phyloP scores from a whole-genome alignment of 768 basidiomycete genomes.

The Leccinellum luteum region DNA sequence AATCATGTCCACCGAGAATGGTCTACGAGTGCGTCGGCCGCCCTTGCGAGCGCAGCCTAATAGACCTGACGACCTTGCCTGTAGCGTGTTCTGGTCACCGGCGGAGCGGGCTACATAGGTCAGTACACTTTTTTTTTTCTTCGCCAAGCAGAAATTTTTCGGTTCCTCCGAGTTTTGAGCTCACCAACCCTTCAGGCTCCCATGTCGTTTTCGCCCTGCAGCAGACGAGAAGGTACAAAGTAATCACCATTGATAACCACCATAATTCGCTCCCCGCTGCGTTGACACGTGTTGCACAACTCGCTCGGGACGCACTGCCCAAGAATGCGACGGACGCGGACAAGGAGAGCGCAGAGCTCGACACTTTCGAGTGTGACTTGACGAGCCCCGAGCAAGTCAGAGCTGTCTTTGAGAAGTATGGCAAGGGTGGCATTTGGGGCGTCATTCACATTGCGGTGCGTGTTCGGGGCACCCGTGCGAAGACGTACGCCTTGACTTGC shows the following conservation, averaged over 20 bases:
- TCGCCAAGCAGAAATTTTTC: neutral
- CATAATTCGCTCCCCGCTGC: slow-evolving; percentile 85
- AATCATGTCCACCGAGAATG: slow-evolving; percentile 29
- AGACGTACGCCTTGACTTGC: neutral
- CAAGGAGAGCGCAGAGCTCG: slow-evolving; percentile 69
- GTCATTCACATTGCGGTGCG: slow-evolving; percentile 92
- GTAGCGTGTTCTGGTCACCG: slow-evolving; percentile 67
- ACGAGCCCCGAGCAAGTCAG: slow-evolving; percentile 69
- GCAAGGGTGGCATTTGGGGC: slow-evolving; percentile 92
- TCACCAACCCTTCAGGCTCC: slow-evolving; percentile 56
- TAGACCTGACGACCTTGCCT: slow-evolving; percentile 10
- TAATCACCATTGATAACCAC: slow-evolving; percentile 93
- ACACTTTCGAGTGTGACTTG: slow-evolving; percentile 69
- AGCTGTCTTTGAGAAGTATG: slow-evolving; percentile 78
- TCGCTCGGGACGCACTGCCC: slow-evolving; percentile 75
- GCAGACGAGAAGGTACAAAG: slow-evolving; percentile 84
- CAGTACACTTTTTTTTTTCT: slow-evolving; percentile 15
- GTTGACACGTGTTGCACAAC: slow-evolving; percentile 71
- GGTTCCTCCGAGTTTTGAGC: slow-evolving; percentile 3
- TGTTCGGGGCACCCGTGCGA: slow-evolving; percentile 15
- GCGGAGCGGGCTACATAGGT: slow-evolving; percentile 93
- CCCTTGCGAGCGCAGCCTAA: neutral
- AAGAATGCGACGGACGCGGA: slow-evolving; percentile 63
- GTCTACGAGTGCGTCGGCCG: slow-evolving; percentile 46
- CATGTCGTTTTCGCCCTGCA: slow-evolving; percentile 89